Evolutionary conservation across 140 eudicot species (phyloP), one percentile per base, ranked within the genome.

Genomic region (Erigeron philadelphicus): DNA sequence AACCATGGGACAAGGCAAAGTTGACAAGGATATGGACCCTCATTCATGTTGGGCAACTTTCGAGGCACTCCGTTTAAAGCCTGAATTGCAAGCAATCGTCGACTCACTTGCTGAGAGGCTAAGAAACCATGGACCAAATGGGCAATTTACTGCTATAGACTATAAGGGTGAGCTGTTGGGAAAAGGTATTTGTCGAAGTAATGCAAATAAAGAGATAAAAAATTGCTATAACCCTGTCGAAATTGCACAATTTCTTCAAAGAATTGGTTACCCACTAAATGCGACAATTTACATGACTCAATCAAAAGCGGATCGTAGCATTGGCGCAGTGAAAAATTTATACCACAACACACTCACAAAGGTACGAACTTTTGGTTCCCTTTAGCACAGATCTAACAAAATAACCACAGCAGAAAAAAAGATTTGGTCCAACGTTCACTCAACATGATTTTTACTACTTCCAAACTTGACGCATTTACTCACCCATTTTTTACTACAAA

Each of bases 281-380:
- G 72, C 93, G 7, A 66, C 83, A 13, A 76, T 92, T n/a, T 92
- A 92, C 19, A 44, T 91, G 74, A 86, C 96, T 54, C 93, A 88
- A 48, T 54, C 85, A 0, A 68, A 80, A 69, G 72, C 84, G 77
- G 75, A 83, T 11, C 72, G 43, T 21, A 80, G 86, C 59, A 81
- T 91, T 9, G 62, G 68, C 10, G 56, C 58, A 11, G 21, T 92
- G 70, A 83, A 78, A 72, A 73, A 84, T 44, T n/a, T 58, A 8
- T 88, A 68, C 64, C 86, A 89, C 12, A 88, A 79, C 48, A 80
- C 83, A 7, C 82, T 74, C 56, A 91, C 95, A 23, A 91, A 91
- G 97, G 96, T 81, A 82, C 38, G 3, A 16, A n/a, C 40, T 11
- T 9, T 15, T 41, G 11, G 2, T 6, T 8, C 64, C 10, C 12